Evolutionary conservation across 371 early-diverging fungal genomes (phyloP).

Genomic region (Zychaea mexicana): DNA sequence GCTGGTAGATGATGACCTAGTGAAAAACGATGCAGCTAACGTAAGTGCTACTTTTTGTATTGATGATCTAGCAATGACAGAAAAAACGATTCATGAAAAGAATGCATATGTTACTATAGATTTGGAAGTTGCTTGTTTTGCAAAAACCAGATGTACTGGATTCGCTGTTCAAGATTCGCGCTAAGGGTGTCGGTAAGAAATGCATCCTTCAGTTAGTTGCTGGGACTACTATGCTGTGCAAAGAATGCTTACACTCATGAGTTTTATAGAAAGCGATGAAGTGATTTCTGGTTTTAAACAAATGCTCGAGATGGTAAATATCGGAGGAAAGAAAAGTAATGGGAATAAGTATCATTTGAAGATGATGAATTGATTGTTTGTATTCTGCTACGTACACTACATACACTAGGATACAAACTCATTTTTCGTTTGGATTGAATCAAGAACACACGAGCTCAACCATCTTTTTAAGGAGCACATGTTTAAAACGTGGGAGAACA

Average conservation of each 20-base stretch:
- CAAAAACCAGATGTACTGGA: constrained; percentile 57
- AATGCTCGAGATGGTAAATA: constrained; percentile 48
- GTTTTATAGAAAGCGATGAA: constrained; percentile 54
- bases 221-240: too few relatives aligned
- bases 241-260: background rate
- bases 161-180: constrained; percentile 41
- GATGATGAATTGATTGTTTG: too few relatives aligned
- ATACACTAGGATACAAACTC: constrained; percentile 55
- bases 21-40: constrained; percentile 52
- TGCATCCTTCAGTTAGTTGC: too few relatives aligned
- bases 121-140: constrained; percentile 64
- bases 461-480: constrained; percentile 58
- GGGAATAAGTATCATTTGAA: too few relatives aligned
- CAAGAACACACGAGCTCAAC: constrained; percentile 50
- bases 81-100: background rate
- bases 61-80: background rate
- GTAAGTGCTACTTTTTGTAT: constrained; percentile 20
- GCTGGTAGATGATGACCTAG: constrained; percentile 39
- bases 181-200: constrained; percentile 46
- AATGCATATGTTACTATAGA: constrained; percentile 19
- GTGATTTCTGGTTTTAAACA: constrained; percentile 65
- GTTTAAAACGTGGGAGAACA: constrained; percentile 62
- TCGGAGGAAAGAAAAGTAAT: background rate
- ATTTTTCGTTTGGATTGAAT: constrained; percentile 62
- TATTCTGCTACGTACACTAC: background rate